These are phyloP conservation scores for Wickerhamomyces strasburgensis DNA, from an alignment of 805 yeast genomes.

Conservation along the genomic window DNA sequence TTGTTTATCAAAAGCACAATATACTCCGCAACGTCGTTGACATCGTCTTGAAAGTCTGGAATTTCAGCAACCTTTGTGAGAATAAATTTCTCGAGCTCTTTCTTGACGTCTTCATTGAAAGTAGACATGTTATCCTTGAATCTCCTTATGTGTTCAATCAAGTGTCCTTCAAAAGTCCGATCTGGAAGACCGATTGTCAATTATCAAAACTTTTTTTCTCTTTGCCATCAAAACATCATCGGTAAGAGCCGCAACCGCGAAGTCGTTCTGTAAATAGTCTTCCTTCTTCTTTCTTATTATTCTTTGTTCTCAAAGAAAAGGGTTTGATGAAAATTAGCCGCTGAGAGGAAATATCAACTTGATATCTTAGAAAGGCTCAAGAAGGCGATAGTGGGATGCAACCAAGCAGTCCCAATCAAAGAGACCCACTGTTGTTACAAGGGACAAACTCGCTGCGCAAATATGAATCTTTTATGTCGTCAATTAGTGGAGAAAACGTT, in stretches of 20 bases:
- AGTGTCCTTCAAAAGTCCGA: background rate
- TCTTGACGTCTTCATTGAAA: conserved; percentile 28
- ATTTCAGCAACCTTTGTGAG: conserved; percentile 36
- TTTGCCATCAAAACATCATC: background rate
- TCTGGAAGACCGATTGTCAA: background rate
- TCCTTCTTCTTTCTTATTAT: no score
- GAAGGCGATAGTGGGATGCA: no score
- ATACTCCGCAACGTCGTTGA: conserved; percentile 65
- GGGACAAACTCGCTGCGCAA: conserved; percentile 11
- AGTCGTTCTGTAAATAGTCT: no score
- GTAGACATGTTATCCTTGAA: conserved; percentile 5
- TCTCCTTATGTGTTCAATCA: no score
- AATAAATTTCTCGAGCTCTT: conserved; percentile 39
- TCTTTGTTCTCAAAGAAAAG: no score
- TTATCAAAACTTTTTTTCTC: background rate
- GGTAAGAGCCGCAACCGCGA: background rate
- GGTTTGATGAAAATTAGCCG: no score
- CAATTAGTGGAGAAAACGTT: conserved; percentile 15
- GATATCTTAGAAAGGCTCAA: no score
- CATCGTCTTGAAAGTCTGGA: conserved; percentile 44
- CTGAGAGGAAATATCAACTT: no score
- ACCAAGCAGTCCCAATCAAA: no score
- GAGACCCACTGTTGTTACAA: conserved; percentile 2
- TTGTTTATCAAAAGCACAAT: conserved; percentile 67
- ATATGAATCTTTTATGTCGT: conserved; percentile 21